Evolutionary conservation across 1,284 basidiomycete species (phyloP).

Genomic region (Fereydounia khargensis): DNA sequence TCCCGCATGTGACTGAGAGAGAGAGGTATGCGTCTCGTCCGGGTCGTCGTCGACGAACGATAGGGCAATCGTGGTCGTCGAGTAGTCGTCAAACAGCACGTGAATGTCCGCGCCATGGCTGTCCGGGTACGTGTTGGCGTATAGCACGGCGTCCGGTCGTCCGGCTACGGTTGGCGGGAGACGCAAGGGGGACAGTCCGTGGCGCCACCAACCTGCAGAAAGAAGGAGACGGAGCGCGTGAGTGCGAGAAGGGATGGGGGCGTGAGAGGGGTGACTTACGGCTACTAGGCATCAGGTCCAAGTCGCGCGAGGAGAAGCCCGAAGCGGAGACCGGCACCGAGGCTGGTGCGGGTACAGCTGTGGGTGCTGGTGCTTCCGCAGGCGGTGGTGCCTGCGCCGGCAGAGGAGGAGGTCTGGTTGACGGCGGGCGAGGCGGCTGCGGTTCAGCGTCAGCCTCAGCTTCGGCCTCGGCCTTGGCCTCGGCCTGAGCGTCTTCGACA

Average conservation of each 20-base stretch:
- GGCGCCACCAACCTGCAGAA: conserved; percentile 41
- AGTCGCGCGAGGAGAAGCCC: conserved; percentile 39
- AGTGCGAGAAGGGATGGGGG: no score
- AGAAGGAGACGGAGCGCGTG: no score
- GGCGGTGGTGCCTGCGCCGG: conserved; percentile 81
- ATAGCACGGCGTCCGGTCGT: conserved; percentile 37
- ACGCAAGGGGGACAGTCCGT: conserved; percentile 30
- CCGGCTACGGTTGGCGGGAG: conserved; percentile 38
- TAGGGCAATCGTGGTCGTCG: conserved; percentile 31
- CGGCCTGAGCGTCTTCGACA: conserved; percentile 11
- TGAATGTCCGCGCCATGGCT: conserved; percentile 28
- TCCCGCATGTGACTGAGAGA: conserved; percentile 27
- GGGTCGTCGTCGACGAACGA: conserved; percentile 34
- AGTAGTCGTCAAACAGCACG: conserved; percentile 46
- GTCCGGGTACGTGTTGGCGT: conserved; percentile 21
- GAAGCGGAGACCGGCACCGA: conserved; percentile 62
- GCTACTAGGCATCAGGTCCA: conserved; percentile 42
- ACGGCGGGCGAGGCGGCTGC: conserved; percentile 66
- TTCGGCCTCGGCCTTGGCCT: conserved; percentile 60
- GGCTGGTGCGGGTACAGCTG: conserved; percentile 72
- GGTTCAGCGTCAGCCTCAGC: conserved; percentile 62
- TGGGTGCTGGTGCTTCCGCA: conserved; percentile 65
- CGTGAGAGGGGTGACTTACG: not conserved
- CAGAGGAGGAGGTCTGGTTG: conserved; percentile 78
- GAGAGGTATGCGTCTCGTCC: conserved; percentile 27